Conservation (phyloP, 306 rosid genomes). For the Delonix regia region DNA sequence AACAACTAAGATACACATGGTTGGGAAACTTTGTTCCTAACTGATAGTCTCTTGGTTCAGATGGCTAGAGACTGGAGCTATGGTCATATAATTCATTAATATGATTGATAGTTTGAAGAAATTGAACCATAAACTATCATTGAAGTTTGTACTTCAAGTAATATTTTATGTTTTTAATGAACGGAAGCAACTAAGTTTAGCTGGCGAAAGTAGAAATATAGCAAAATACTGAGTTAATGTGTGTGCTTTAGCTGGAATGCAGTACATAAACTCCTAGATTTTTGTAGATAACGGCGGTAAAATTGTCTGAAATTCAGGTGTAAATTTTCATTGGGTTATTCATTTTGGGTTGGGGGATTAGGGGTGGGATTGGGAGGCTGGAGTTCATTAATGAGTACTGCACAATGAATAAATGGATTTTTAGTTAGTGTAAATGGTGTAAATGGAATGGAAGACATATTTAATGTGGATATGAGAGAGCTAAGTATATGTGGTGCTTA, state of each 20-base stretch:
- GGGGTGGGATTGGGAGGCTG: background rate
- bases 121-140: background rate
- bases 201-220: background rate
- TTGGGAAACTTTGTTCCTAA: background rate
- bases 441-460: slow-evolving; percentile 11
- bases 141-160: background rate
- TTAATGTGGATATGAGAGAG: slow-evolving; percentile 25
- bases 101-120: slow-evolving; percentile 1
- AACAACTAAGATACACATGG: background rate
- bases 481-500: slow-evolving; percentile 13
- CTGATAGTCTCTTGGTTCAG: background rate
- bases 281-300: background rate
- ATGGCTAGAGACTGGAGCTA: background rate
- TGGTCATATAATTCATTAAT: background rate
- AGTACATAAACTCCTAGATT: background rate
- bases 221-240: background rate
- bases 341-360: background rate
- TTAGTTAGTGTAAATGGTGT: slow-evolving; percentile 4
- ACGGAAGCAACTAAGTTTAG: background rate
- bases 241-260: background rate
- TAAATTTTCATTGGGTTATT: background rate
- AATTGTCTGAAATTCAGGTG: background rate
- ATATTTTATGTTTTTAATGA: background rate
- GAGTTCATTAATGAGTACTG: background rate
- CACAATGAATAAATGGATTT: background rate